These are phyloP conservation scores for Lactarius psammicola DNA, from an alignment of 768 basidiomycete species.

Conservation along the genomic window DNA sequence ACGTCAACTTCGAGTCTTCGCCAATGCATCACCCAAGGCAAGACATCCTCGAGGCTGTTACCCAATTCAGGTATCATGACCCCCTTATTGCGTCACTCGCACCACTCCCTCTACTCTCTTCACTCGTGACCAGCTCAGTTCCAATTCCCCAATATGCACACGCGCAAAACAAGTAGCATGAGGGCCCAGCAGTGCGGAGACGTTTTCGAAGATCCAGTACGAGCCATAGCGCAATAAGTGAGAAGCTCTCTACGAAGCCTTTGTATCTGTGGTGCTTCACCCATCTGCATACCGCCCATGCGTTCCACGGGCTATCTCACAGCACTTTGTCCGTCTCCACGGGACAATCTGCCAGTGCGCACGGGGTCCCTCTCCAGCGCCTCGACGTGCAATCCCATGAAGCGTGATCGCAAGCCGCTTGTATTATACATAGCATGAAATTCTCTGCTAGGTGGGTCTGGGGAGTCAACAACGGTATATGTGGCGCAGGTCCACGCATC, in stretches of 20 bases:
- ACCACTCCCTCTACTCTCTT: not conserved
- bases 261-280: slow-evolving; percentile 40
- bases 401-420: slow-evolving; percentile 51
- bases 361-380: slow-evolving; percentile 52
- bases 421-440: not conserved
- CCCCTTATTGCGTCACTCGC: not conserved
- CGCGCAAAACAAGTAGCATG: not conserved
- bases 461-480: not conserved
- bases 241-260: slow-evolving; percentile 13
- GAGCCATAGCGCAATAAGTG: slow-evolving; percentile 7
- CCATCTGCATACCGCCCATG: slow-evolving; percentile 65
- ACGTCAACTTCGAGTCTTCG: too few relatives aligned
- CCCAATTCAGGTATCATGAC: not conserved
- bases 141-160: not conserved
- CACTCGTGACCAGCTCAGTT: not conserved
- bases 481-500: too few relatives aligned
- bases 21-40: too few relatives aligned
- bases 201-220: slow-evolving; percentile 4
- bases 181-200: not conserved
- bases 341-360: slow-evolving; percentile 35
- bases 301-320: slow-evolving; percentile 44
- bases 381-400: slow-evolving; percentile 55
- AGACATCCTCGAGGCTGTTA: too few relatives aligned
- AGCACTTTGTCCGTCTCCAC: slow-evolving; percentile 25
- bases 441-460: not conserved